Base-by-base conservation (phyloP, 176 grass and related monocot species). In the Zoysia pacifica region DNA sequence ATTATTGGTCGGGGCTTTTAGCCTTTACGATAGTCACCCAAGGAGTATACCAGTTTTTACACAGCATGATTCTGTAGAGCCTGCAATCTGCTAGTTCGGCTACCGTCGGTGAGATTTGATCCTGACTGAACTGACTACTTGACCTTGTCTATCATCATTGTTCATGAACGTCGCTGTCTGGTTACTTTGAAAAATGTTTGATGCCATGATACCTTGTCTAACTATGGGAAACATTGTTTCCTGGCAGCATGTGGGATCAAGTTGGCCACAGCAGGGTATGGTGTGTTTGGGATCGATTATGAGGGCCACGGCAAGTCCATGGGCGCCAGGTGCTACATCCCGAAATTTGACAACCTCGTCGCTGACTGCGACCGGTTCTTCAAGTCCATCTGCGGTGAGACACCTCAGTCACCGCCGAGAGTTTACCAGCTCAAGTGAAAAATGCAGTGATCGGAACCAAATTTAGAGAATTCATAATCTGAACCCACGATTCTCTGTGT, bases 291-390 rank as follows among this genome's bases (percentile, higher is more conserved):
- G 48, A 87, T 99, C 1, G 92, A 99, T 75, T 99, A 95, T 1
- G 96, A 95, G 74, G 96, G 96, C 5, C 90, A 99, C 37, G 96
- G 92, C 11, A 91, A 83, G 78, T 99, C 96, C 16, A 89, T 79
- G 69, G 96, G 92, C 2, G 68, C 88, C 46, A 85, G 92, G 46
- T 94, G 92, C 86, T 95, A 99, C 79, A 91, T 99, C 60, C 90
- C 78, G 55, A 94, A 91, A 69, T 99, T 95, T 1, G 88, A 84
- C 63, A 69, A 82, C 62, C 69, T 98, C 4, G 77, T 98, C 1
- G 78, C 83, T 0, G 94, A 97, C 65, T 97, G 91, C 0, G 73
- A 92, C 9, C 60, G 40, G 4, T 94, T 92, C 89, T 94, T 88
- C 89, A 97, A 92, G 75, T 94, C 91, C 28, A 72, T 97, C 45